Evolutionary conservation across 2,329 filamentous ascomycete genomes (phyloP).

Genomic region (Coniella lustricola): DNA sequence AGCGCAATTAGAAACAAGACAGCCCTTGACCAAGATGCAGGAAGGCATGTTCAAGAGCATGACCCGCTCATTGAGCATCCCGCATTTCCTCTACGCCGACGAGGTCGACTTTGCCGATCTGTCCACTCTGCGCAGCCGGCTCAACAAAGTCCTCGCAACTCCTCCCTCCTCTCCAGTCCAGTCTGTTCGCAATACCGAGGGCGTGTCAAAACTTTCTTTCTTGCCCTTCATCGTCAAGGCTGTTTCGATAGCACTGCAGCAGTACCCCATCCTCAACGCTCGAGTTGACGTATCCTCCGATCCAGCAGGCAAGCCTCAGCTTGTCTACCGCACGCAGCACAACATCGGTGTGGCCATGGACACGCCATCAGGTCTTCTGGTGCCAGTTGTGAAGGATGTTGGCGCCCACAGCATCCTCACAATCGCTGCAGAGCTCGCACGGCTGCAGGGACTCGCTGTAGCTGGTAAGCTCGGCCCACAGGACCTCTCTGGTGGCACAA

Average conservation of each 20-base stretch:
- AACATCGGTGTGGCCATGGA: constrained; percentile 97
- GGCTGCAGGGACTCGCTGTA: constrained; percentile 65
- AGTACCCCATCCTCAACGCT: constrained; percentile 82
- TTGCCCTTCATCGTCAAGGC: constrained; percentile 96
- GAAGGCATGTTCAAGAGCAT: constrained; percentile 96
- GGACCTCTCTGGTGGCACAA: constrained; percentile 80
- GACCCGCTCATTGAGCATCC: constrained; percentile 84
- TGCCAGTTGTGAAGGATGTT: constrained; percentile 86
- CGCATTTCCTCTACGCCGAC: constrained; percentile 93
- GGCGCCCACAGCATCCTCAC: constrained; percentile 67
- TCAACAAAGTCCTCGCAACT: constrained; percentile 58
- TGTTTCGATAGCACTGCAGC: constrained; percentile 73
- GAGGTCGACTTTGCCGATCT: constrained; percentile 77
- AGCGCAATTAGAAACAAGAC: constrained; percentile 59
- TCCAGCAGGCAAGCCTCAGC: constrained; percentile 55
- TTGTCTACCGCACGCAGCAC: constrained; percentile 76
- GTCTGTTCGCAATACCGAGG: constrained; percentile 22
- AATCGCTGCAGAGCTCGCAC: constrained; percentile 68
- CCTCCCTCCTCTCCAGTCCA: constrained; percentile 23
- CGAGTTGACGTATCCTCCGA: constrained; percentile 56
- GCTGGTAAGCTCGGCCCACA: constrained; percentile 66
- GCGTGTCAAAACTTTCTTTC: constrained; percentile 65
- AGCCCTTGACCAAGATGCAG: constrained; percentile 71
- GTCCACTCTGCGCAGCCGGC: constrained; percentile 61
- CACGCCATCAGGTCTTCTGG: constrained; percentile 78